These are phyloP conservation scores for Wickerhamomyces bovis DNA, from an alignment of 805 yeast genomes.

Conservation along the genomic window DNA sequence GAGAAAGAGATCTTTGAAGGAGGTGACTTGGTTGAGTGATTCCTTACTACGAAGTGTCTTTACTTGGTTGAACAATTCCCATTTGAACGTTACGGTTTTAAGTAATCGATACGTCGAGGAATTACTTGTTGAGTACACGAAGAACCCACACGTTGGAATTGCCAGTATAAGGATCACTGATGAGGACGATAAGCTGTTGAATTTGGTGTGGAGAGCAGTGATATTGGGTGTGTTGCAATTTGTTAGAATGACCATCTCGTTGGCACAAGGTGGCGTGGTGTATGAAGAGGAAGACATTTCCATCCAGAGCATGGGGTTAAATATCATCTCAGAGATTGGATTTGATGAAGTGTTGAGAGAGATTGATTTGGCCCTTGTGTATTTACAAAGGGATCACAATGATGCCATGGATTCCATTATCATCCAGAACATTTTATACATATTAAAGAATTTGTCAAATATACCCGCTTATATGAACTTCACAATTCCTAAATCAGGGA, in stretches of 20 bases:
- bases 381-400: slow-evolving; percentile 23
- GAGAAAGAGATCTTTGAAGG: slow-evolving; percentile 29
- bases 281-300: slow-evolving; percentile 75
- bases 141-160: slow-evolving; percentile 13
- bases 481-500: slow-evolving; percentile 9
- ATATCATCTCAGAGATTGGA: slow-evolving; percentile 28
- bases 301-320: slow-evolving; percentile 53
- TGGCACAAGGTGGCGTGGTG: slow-evolving; percentile 52
- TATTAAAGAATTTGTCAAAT: slow-evolving; percentile 18
- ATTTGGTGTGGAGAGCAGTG: slow-evolving; percentile 45
- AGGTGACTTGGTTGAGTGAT: slow-evolving; percentile 47
- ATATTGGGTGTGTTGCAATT: slow-evolving; percentile 49
- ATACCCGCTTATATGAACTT: slow-evolving; percentile 14
- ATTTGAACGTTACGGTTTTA: slow-evolving; percentile 70
- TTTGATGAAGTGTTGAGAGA: slow-evolving; percentile 19
- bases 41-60: slow-evolving; percentile 47
- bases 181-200: slow-evolving; percentile 1
- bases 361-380: slow-evolving; percentile 29
- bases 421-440: slow-evolving; percentile 14
- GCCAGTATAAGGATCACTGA: slow-evolving; percentile 5
- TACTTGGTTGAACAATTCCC: slow-evolving; percentile 72
- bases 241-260: slow-evolving; percentile 39
- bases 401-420: slow-evolving; percentile 17
- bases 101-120: slow-evolving; percentile 70
- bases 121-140: slow-evolving; percentile 37